phyloP scores from a whole-genome alignment of 352 stramenopile species.

The Plasmopara viticola region DNA sequence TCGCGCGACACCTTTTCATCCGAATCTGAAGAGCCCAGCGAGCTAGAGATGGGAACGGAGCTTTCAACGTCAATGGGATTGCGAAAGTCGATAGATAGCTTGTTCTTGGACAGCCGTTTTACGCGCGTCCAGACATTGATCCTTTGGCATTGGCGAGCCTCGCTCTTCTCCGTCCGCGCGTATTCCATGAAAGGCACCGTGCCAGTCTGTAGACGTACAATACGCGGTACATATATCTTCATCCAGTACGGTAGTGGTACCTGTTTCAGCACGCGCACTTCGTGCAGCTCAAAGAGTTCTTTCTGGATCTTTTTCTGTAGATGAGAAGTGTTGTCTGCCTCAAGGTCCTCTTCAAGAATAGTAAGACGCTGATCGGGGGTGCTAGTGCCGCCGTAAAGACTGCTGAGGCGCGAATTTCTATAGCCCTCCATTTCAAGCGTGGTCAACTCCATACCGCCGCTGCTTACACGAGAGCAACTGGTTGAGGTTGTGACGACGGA shows the following conservation, averaged over 20 bases:
- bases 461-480: slow-evolving; percentile 35
- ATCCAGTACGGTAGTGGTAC: slow-evolving; percentile 62
- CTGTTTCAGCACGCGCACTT: slow-evolving; percentile 60
- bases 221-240: slow-evolving; percentile 65
- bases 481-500: slow-evolving; percentile 49
- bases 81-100: slow-evolving; percentile 60
- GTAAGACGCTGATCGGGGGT: slow-evolving; percentile 17
- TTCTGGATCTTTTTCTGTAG: slow-evolving; percentile 44
- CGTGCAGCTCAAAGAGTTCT: slow-evolving; percentile 41
- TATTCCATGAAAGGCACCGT: slow-evolving; percentile 65
- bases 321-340: slow-evolving; percentile 13
- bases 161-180: slow-evolving; percentile 39
- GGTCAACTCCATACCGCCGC: slow-evolving; percentile 25
- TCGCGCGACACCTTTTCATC: slow-evolving; percentile 29
- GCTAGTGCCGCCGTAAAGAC: slow-evolving; percentile 24
- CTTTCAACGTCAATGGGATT: slow-evolving; percentile 24
- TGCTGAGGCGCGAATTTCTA: slow-evolving; percentile 31
- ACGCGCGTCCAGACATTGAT: slow-evolving; percentile 51
- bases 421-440: slow-evolving; percentile 32
- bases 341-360: slow-evolving; percentile 29
- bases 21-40: slow-evolving; percentile 10
- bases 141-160: slow-evolving; percentile 56
- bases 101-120: slow-evolving; percentile 61
- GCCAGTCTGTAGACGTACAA: slow-evolving; percentile 55
- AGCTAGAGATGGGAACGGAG: slow-evolving; percentile 5